phyloP scores from a whole-genome alignment of 164 flowering plant species.

The Brasenia schreberi region DNA sequence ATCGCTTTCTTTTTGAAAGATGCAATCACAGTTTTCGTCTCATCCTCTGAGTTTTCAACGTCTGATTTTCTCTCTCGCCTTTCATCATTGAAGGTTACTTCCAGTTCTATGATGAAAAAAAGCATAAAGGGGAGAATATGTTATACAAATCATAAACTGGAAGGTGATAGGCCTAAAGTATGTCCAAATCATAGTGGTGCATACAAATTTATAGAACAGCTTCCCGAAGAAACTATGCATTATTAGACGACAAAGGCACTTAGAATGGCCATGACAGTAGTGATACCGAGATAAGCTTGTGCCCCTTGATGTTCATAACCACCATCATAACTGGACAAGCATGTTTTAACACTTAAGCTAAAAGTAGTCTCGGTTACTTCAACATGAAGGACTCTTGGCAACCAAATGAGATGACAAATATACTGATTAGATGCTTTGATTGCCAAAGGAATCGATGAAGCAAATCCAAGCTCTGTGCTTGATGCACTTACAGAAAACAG shows the following conservation, averaged over 20 bases:
- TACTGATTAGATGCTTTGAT: too few species aligned
- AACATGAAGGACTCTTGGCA: too few species aligned
- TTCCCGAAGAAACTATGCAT: not conserved
- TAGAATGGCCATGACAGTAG: too few species aligned
- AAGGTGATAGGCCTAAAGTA: too few species aligned
- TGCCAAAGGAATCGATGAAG: too few species aligned
- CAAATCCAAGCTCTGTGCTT: too few species aligned
- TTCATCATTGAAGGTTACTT: slow-evolving; percentile 6
- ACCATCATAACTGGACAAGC: not conserved
- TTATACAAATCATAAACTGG: not conserved
- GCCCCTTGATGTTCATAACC: not conserved
- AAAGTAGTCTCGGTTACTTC: too few species aligned
- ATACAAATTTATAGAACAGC: not conserved
- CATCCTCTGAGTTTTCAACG: slow-evolving; percentile 54
- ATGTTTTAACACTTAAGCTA: too few species aligned
- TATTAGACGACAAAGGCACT: too few species aligned
- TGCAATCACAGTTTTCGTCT: slow-evolving; percentile 54
- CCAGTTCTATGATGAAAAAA: slow-evolving; percentile 21
- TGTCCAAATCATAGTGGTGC: not conserved
- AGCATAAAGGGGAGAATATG: not conserved
- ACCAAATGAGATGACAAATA: too few species aligned
- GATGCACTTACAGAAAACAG: too few species aligned
- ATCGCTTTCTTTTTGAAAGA: slow-evolving; percentile 72
- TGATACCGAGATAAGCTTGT: too few species aligned
- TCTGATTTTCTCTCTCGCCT: slow-evolving; percentile 23